Base-by-base conservation (phyloP, 2,329 filamentous ascomycete genomes). In the Trichoderma lentiforme region DNA sequence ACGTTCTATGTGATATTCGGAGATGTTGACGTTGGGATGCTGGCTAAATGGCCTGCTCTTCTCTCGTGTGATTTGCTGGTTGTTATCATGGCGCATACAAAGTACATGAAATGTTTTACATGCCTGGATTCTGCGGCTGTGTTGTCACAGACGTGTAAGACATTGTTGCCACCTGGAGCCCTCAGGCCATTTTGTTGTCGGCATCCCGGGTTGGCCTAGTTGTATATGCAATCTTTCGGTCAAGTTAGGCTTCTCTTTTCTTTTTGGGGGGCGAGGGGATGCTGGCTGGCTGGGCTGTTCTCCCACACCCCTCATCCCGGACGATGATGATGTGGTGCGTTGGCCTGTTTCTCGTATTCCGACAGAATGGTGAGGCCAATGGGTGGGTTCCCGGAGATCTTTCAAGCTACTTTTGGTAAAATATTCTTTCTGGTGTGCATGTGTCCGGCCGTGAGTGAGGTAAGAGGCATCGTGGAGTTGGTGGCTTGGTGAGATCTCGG, bases 291-390 rank as follows among this genome's bases (percentile, higher is more conserved):
- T 47, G 63, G 43, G 14, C 32, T 11, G 8, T 1, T 51, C 7
- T 21, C n/a, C n/a, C 21, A 62, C 21, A 2, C 14, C 34, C 53
- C 47, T 24, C 34, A 21, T 26, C 15, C n/a, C 18, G 6, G 8
- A 7, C 34, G 69, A 62, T 14, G 64, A 70, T 57, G 58, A 28
- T 21, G 15, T 15, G 53, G 21, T 61, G 63, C 53, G 64, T 68
- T 68, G 15, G 63, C 39, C 7, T 3, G 14, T 62, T 63, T 61
- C 56, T 72, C 70, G 70, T 72, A 72, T 72, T 72, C 30, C 15
- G 56, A 8, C n/a, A 30, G 15, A 39, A 14, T 43, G 64, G 57
- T 56, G 70, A 72, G 70, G 64, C 57, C 53, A 69, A 61, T 62
- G 21, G 2, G 63, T 62, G 53, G 39, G 3, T 8, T 39, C 34